phyloP scores from a whole-genome alignment of 2,329 filamentous ascomycete genomes.

The Penicillium sp. region DNA sequence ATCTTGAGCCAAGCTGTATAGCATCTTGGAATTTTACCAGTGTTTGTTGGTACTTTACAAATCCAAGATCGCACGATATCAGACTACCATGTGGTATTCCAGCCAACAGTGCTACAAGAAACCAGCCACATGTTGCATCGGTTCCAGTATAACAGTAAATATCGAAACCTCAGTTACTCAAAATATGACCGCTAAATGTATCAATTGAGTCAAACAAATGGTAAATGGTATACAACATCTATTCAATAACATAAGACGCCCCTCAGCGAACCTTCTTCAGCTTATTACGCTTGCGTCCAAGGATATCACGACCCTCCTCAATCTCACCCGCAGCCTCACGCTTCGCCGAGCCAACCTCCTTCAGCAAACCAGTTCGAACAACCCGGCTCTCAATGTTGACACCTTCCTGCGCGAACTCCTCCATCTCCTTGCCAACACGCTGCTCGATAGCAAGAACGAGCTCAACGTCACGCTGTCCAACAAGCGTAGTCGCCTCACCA shows the following conservation, averaged over 20 bases:
- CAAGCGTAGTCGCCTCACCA: slow-evolving; percentile 80
- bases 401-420: slow-evolving; percentile 80
- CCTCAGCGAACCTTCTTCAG: slow-evolving; percentile 43
- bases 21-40: background rate
- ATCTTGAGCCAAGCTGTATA: background rate
- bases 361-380: slow-evolving; percentile 72
- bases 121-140: background rate
- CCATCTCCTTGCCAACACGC: slow-evolving; percentile 75
- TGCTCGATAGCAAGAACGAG: slow-evolving; percentile 87
- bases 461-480: slow-evolving; percentile 90
- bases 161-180: background rate
- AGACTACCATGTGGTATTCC: background rate
- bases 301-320: slow-evolving; percentile 86
- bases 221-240: slow-evolving; percentile 4
- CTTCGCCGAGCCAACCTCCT: slow-evolving; percentile 93
- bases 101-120: background rate
- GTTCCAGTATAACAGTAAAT: background rate
- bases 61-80: background rate
- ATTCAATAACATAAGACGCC: slow-evolving; percentile 1
- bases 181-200: slow-evolving; percentile 12
- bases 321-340: slow-evolving; percentile 86
- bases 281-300: slow-evolving; percentile 68
- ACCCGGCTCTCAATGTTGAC: slow-evolving; percentile 93
- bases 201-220: slow-evolving; percentile 4
- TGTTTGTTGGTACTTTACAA: background rate